Percentiles rank a stretch among this genome's conserved stretches.
phyloP scores from a whole-genome alignment of 306 rosid species.

The Prunus mira region DNA sequence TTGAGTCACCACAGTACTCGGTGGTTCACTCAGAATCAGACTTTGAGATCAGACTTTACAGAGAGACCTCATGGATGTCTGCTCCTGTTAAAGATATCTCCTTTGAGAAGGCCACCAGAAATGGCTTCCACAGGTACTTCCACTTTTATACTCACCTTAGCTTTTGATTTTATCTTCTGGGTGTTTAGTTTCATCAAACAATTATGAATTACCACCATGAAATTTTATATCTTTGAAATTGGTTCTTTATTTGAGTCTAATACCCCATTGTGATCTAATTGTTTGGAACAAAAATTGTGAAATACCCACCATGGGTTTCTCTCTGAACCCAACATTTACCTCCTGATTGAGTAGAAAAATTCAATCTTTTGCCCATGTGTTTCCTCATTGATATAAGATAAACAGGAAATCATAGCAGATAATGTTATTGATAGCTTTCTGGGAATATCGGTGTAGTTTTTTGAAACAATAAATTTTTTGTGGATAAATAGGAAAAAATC shows the following conservation, averaged over 20 bases:
- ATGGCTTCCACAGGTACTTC: constrained; percentile 66
- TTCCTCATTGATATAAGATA: neutral
- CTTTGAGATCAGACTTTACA: constrained; percentile 69
- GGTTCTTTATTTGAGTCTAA: neutral
- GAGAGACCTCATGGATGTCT: constrained; percentile 53
- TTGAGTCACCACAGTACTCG: constrained; percentile 55
- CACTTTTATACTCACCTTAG: neutral
- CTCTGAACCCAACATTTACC: neutral
- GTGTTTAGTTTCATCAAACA: neutral
- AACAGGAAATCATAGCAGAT: neutral
- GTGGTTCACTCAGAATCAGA: constrained; percentile 62
- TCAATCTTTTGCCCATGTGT: neutral
- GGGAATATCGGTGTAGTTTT: no score
- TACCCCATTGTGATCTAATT: neutral
- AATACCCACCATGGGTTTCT: neutral
- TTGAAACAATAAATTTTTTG: no score
- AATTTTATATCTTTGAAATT: neutral
- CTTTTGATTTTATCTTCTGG: neutral
- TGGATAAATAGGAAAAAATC: neutral
- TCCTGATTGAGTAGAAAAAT: neutral
- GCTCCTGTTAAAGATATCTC: constrained; percentile 44
- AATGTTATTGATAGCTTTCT: neutral
- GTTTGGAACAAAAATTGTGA: neutral
- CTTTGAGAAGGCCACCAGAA: constrained; percentile 58
- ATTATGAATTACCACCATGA: neutral